phyloP scores from a whole-genome alignment of 257 asterid species.

The Solanum tacnaense region DNA sequence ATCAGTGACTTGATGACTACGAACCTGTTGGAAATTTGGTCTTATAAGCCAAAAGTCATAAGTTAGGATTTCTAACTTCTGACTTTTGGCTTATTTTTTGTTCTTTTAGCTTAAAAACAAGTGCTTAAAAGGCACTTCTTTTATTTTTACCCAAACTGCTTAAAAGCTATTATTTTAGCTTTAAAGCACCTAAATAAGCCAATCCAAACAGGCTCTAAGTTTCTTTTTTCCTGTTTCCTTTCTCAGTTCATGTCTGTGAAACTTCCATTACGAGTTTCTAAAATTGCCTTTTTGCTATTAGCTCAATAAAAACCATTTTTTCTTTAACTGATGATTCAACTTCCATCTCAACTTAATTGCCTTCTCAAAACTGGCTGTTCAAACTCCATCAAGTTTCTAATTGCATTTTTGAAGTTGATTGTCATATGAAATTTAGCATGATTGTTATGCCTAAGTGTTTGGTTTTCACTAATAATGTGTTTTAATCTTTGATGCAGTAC shows the following conservation, averaged over 20 bases:
- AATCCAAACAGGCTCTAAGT: not conserved
- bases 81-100: not conserved
- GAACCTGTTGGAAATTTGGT: not conserved
- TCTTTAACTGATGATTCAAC: not conserved
- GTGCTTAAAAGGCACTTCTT: not conserved
- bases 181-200: not conserved
- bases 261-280: not conserved
- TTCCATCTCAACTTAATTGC: not conserved
- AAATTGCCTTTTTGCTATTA: not conserved
- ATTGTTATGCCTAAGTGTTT: not conserved
- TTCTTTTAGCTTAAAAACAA: not conserved
- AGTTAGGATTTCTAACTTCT: not conserved
- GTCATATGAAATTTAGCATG: not conserved
- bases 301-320: not conserved
- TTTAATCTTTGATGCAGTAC: conserved; percentile 52
- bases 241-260: not conserved
- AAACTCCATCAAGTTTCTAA: not conserved
- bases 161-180: not conserved
- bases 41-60: not conserved
- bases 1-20: not conserved
- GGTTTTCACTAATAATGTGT: conserved; percentile 4
- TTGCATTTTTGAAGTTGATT: not conserved
- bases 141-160: not conserved
- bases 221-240: not conserved
- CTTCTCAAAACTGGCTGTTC: not conserved